A percentile compares a stretch with the other conserved stretches of the same genome.
phyloP scores from a whole-genome alignment of 345 rosid species.

The Pseudoturritis turrita region DNA sequence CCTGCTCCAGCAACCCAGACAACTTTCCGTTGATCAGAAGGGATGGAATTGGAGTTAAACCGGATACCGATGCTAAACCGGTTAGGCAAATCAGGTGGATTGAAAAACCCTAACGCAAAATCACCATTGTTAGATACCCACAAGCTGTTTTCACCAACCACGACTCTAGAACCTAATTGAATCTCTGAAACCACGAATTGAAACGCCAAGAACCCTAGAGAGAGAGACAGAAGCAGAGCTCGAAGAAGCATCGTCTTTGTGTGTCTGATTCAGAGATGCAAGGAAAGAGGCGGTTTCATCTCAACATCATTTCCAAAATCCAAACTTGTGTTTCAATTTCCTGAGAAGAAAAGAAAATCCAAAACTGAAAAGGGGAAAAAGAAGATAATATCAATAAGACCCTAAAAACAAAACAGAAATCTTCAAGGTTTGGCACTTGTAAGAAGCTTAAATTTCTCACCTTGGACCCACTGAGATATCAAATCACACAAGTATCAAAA shows the following conservation, averaged over 20 bases:
- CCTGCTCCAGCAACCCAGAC: conserved; percentile 83
- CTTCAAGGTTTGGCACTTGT: conserved; percentile 40
- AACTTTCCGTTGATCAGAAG: conserved; percentile 40
- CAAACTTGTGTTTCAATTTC: conserved; percentile 3
- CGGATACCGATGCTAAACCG: conserved; percentile 71
- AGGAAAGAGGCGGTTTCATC: conserved; percentile 18
- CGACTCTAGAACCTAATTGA: conserved; percentile 59
- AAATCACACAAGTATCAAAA: conserved; percentile 28
- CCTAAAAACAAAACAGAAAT: background rate
- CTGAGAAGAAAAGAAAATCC: background rate
- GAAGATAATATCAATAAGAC: background rate
- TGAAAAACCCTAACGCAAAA: conserved; percentile 68
- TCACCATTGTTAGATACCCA: conserved; percentile 72
- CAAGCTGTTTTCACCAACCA: conserved; percentile 39
- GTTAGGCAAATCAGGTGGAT: conserved; percentile 42
- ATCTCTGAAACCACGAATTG: conserved; percentile 44
- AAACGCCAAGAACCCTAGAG: conserved; percentile 32
- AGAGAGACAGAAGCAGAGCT: conserved; percentile 40
- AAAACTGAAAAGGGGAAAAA: background rate
- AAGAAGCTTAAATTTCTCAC: conserved; percentile 24
- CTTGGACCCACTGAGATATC: conserved; percentile 29
- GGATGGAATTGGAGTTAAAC: conserved; percentile 55
- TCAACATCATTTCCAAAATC: conserved; percentile 15
- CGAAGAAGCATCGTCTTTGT: conserved; percentile 41
- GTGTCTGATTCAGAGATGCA: conserved; percentile 20